A percentile compares a stretch with the other conserved stretches of the same genome.
Evolutionary conservation across 2,329 filamentous ascomycete genomes (phyloP).

Genomic region (Arthroderma sp.): DNA sequence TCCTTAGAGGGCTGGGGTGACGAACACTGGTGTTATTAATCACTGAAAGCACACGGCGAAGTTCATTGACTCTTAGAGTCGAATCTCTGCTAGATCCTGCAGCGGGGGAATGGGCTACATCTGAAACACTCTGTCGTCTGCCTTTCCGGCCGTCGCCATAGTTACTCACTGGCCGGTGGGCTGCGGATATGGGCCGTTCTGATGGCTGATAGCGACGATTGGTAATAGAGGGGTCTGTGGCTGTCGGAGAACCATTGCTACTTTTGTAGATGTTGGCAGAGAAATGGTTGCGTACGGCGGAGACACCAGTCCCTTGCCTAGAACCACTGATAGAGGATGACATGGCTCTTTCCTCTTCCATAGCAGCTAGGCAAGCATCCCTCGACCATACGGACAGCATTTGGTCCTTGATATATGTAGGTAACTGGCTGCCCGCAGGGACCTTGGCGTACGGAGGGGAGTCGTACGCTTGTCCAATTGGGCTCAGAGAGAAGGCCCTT

Average conservation of each 20-base stretch:
- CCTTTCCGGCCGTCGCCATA: slow-evolving; percentile 19
- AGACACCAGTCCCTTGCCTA: slow-evolving; percentile 42
- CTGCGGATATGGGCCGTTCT: slow-evolving; percentile 10
- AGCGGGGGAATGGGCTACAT: slow-evolving; percentile 21
- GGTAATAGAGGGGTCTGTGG: slow-evolving; percentile 12
- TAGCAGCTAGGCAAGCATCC: slow-evolving; percentile 55
- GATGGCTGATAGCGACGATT: slow-evolving; percentile 12
- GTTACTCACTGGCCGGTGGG: slow-evolving; percentile 11
- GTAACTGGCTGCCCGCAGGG: slow-evolving; percentile 43
- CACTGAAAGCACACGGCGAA: slow-evolving; percentile 35
- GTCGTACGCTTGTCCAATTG: slow-evolving; percentile 37
- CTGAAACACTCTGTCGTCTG: slow-evolving; percentile 25
- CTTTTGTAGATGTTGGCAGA: slow-evolving; percentile 18
- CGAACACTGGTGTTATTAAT: slow-evolving; percentile 20
- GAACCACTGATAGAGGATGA: slow-evolving; percentile 66
- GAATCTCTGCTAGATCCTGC: slow-evolving; percentile 30
- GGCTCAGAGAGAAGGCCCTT: slow-evolving; percentile 43
- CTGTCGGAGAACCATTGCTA: slow-evolving; percentile 18
- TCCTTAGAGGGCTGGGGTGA: slow-evolving; percentile 31
- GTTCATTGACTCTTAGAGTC: slow-evolving; percentile 35
- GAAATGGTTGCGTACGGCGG: slow-evolving; percentile 14
- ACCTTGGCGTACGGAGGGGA: slow-evolving; percentile 22
- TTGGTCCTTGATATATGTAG: slow-evolving; percentile 54
- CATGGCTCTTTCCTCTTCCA: slow-evolving; percentile 54
- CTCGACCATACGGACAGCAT: slow-evolving; percentile 71